A percentile compares a stretch with the other conserved stretches of the same genome.
These are phyloP conservation scores for Rubroshorea leprosula DNA, from an alignment of 345 rosid species.

Conservation along the genomic window DNA sequence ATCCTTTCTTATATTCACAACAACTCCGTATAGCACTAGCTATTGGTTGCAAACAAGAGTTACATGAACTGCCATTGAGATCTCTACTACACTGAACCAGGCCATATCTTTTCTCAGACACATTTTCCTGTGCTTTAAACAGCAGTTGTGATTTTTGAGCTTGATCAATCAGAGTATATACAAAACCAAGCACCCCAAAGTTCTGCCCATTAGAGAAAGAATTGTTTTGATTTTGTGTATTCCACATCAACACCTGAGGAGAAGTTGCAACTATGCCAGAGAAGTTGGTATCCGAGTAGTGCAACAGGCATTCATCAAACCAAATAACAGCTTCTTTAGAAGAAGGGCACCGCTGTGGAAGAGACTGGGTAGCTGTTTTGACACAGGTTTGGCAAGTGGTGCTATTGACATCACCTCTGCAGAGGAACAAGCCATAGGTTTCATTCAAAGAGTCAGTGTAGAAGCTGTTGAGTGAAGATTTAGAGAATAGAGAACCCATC, in stretches of 20 bases:
- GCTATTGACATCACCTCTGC: constrained; percentile 29
- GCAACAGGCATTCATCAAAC: constrained; percentile 28
- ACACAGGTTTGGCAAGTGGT: constrained; percentile 22
- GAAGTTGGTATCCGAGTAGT: constrained; percentile 19
- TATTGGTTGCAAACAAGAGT: constrained; percentile 13
- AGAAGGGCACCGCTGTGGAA: constrained; percentile 13
- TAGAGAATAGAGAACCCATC: constrained; percentile 16
- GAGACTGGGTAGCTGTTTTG: constrained; percentile 13
- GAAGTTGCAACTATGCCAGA: neutral
- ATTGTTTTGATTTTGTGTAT: constrained; percentile 11
- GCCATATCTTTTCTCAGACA: constrained; percentile 17
- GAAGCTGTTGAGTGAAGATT: constrained; percentile 19
- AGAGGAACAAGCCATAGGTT: constrained; percentile 26
- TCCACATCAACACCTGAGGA: neutral
- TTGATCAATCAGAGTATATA: neutral
- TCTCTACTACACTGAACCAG: constrained; percentile 37
- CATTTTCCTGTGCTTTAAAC: constrained; percentile 12
- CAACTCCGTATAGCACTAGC: neutral
- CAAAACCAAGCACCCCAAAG: constrained; percentile 5
- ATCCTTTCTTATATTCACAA: constrained; percentile 25
- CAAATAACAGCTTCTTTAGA: constrained; percentile 21
- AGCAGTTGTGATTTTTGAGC: constrained; percentile 5
- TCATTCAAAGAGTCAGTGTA: constrained; percentile 8
- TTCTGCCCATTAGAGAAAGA: constrained; percentile 11
- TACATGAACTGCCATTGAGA: constrained; percentile 16